These are phyloP conservation scores for Nannochloropsis gaditana DNA, from an alignment of 108 stramenopile genomes.

Conservation along the genomic window DNA sequence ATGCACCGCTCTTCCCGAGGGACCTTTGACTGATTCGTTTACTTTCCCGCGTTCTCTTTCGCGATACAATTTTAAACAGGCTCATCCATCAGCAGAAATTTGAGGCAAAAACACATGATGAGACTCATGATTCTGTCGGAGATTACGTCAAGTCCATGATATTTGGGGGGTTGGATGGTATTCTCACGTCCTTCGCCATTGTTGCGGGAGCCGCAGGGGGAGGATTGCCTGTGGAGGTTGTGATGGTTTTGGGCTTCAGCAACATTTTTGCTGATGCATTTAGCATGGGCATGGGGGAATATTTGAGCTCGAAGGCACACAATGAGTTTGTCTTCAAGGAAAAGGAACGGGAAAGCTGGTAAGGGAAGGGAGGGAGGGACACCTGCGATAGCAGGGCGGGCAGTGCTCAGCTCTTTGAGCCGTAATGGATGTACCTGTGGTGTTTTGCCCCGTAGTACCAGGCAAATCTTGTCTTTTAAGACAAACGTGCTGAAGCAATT, in stretches of 20 bases:
- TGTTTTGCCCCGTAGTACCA: not conserved
- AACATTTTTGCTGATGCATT: slow-evolving; percentile 96
- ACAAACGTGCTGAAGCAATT: not conserved
- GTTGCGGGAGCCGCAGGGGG: slow-evolving; percentile 95
- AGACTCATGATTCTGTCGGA: not conserved
- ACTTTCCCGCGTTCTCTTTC: too few species aligned
- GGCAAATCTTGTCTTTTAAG: too few species aligned
- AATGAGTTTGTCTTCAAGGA: slow-evolving; percentile 89
- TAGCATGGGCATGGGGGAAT: slow-evolving; percentile 96
- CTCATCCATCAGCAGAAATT: not conserved
- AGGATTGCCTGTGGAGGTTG: slow-evolving; percentile 63
- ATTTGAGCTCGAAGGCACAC: slow-evolving; percentile 85
- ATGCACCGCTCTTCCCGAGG: too few species aligned
- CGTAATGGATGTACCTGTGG: not conserved
- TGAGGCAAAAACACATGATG: not conserved
- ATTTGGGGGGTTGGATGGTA: slow-evolving; percentile 96
- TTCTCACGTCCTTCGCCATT: slow-evolving; percentile 93
- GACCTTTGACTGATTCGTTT: too few species aligned
- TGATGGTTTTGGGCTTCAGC: slow-evolving; percentile 89
- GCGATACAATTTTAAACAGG: not conserved
- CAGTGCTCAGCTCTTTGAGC: not conserved
- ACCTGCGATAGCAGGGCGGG: too few species aligned
- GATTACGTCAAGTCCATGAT: slow-evolving; percentile 56
- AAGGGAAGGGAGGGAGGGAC: slow-evolving; percentile 36
- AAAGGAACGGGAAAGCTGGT: slow-evolving; percentile 82